These are phyloP conservation scores for Medakamo hakoo DNA, from an alignment of 139 green algal species.

Conservation along the genomic window DNA sequence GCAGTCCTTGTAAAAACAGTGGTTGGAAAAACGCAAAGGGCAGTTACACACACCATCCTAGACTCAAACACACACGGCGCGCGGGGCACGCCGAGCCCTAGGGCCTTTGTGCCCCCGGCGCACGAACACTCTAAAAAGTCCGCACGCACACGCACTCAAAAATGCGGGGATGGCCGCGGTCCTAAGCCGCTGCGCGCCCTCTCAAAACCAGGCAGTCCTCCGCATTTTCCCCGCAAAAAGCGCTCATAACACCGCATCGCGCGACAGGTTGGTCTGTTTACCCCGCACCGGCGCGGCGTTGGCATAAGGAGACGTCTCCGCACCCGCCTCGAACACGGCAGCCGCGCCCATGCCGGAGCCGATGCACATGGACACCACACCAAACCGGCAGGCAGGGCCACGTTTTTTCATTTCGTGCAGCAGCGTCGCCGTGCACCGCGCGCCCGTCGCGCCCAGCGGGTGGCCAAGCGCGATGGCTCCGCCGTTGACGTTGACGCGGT, in stretches of 20 bases:
- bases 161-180: too few relatives aligned
- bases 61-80: too few relatives aligned
- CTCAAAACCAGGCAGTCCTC: too few relatives aligned
- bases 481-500: conserved; percentile 93
- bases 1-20: too few relatives aligned
- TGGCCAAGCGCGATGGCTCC: conserved; percentile 95
- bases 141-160: too few relatives aligned
- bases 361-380: conserved; percentile 98
- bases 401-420: conserved; percentile 85
- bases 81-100: too few relatives aligned
- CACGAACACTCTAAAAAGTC: too few relatives aligned
- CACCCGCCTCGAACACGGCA: conserved; percentile 68
- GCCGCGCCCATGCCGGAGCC: conserved; percentile 85
- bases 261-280: background rate
- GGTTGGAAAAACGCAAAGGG: too few relatives aligned
- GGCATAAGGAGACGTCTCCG: background rate
- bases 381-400: conserved; percentile 69
- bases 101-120: too few relatives aligned
- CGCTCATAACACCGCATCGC: conserved; percentile 3
- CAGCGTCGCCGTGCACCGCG: conserved; percentile 70
- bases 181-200: too few relatives aligned
- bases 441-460: conserved; percentile 75
- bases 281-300: background rate
- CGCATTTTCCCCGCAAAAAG: too few relatives aligned
- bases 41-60: too few relatives aligned